Evolutionary conservation across 345 rosid species (phyloP), one percentile per base, ranked within the genome.

Genomic region (Lumnitzera littorea): DNA sequence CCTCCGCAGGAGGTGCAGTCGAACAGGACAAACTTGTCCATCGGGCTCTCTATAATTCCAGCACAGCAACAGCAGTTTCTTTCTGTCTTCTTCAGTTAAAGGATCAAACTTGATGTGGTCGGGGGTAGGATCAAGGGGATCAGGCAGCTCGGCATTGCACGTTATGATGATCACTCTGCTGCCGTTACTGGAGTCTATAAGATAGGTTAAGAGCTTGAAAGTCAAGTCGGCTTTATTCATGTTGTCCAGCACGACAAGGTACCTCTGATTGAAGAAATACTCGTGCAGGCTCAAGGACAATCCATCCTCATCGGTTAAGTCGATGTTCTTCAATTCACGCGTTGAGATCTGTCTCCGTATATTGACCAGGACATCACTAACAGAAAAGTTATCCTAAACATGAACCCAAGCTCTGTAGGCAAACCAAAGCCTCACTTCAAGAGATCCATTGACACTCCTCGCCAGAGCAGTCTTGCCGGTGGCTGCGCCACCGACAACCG

Each of bases 401-500:
- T 25, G 43, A 57, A 57, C 11, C 50, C 23, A 8, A 46, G 15
- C 61, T 57, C 27, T 15, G 49, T 24, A 0, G n/a, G 23, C 0
- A 3, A 24, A 31, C 43, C 23, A 11, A 0, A 25, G 61, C 0
- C 25, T 46, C 25, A 11, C 46, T 49, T n/a, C 50, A 14, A 57
- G 17, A 2, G 23, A 31, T 0, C 51, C 51, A 15, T 62, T 74
- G 2, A 74, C 20, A 0, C 43, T 62, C 41, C 71, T 65, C 62
- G 63, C 65, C 16, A 78, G 57, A 20, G 70, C 31, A 20, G 82
- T 74, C 69, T 78, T 78, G 23, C 75, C 83, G 2, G 67, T 66
- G 55, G 36, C 76, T 29, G 52, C 63, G 48, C 10, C 51, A n/a
- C 80, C 83, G 24, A 56, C 68, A 47, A 72, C 71, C 0, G 72